These are phyloP conservation scores for Ceratocystis colombiana DNA, from an alignment of 2,329 filamentous ascomycete species.

Conservation along the genomic window DNA sequence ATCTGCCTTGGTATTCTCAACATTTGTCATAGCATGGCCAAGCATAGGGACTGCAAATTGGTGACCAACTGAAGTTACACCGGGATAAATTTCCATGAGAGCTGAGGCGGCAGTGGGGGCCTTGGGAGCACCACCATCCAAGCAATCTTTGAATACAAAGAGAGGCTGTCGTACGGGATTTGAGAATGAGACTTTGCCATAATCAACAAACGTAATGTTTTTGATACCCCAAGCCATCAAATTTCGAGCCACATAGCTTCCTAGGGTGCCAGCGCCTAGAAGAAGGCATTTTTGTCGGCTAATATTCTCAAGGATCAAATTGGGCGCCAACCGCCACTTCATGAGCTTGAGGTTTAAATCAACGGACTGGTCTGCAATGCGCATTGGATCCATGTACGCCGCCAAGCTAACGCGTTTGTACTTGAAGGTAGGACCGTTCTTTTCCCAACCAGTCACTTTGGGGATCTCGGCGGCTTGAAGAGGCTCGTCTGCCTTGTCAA, in stretches of 20 bases:
- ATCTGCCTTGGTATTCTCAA: conserved; percentile 54
- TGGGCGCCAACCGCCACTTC: conserved; percentile 94
- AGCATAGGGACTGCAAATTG: conserved; percentile 88
- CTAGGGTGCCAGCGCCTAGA: conserved; percentile 83
- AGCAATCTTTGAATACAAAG: conserved; percentile 81
- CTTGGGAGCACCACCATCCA: conserved; percentile 74
- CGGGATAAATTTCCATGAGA: conserved; percentile 78
- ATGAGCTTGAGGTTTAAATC: conserved; percentile 96
- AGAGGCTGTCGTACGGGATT: conserved; percentile 93
- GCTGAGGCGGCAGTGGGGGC: conserved; percentile 70
- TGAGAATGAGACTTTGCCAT: conserved; percentile 84
- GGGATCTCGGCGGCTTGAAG: conserved; percentile 50
- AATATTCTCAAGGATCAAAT: conserved; percentile 75
- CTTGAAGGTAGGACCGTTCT: conserved; percentile 59
- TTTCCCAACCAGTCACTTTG: conserved; percentile 91
- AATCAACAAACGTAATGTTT: conserved; percentile 93
- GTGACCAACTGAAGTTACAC: conserved; percentile 71
- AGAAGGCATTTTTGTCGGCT: conserved; percentile 84
- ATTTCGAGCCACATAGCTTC: conserved; percentile 85
- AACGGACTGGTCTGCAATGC: conserved; percentile 84
- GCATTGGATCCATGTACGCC: conserved; percentile 84
- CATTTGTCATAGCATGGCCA: conserved; percentile 69
- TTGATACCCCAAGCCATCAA: conserved; percentile 91
- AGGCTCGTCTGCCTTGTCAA: conserved; percentile 7
- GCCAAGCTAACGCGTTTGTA: conserved; percentile 72